Conservation (phyloP, 2,329 filamentous ascomycete species). For the Hypoxylon sp. region DNA sequence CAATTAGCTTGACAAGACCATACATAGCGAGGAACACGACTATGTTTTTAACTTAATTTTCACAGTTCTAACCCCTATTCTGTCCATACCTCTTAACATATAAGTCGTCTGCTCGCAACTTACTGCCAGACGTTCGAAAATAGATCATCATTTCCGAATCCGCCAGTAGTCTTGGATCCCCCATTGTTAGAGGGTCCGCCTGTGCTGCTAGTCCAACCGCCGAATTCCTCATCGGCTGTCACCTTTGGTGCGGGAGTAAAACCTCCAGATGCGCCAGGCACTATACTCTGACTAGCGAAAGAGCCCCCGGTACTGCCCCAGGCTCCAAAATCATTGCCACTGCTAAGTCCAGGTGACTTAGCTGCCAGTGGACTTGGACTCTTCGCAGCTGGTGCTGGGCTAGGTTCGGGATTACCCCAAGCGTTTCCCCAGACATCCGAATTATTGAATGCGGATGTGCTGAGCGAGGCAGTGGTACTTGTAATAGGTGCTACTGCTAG, state of each 20-base stretch:
- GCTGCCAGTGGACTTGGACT: slow-evolving; percentile 69
- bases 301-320: slow-evolving; percentile 66
- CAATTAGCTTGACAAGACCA: slow-evolving; percentile 16
- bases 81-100: background rate
- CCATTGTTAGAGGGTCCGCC: slow-evolving; percentile 59
- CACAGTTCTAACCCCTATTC: slow-evolving; percentile 9
- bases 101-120: slow-evolving; percentile 19
- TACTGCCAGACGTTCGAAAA: slow-evolving; percentile 97
- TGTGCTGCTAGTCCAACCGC: slow-evolving; percentile 88
- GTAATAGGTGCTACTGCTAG: slow-evolving; percentile 58
- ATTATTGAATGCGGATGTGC: slow-evolving; percentile 60
- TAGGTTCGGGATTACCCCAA: slow-evolving; percentile 78
- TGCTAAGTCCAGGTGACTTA: slow-evolving; percentile 61
- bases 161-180: slow-evolving; percentile 68
- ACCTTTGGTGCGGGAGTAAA: slow-evolving; percentile 78
- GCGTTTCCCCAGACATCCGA: slow-evolving; percentile 92
- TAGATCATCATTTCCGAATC: slow-evolving; percentile 83
- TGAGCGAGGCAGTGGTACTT: slow-evolving; percentile 57
- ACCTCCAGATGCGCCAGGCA: slow-evolving; percentile 74
- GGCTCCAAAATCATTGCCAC: slow-evolving; percentile 71
- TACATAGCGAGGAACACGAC: slow-evolving; percentile 6
- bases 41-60: slow-evolving; percentile 16
- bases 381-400: slow-evolving; percentile 72
- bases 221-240: slow-evolving; percentile 93
- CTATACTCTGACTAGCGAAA: slow-evolving; percentile 72